Conservation (phyloP, 345 rosid genomes). For the Eucalyptus curtisii region DNA sequence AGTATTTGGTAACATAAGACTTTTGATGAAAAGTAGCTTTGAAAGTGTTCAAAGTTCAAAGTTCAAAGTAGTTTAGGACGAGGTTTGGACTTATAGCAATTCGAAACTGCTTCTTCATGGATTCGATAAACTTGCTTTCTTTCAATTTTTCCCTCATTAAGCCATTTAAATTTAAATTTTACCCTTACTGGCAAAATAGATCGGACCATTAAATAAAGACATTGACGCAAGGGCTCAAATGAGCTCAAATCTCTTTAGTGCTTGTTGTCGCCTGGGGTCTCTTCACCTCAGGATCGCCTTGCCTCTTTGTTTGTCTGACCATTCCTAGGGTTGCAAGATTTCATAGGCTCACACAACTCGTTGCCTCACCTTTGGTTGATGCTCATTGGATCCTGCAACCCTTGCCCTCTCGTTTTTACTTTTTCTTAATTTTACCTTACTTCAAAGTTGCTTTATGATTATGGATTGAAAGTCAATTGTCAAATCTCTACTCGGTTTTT, state of each 20-base stretch:
- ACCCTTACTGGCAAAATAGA: not conserved
- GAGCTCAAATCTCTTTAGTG: not conserved
- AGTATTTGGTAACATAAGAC: not conserved
- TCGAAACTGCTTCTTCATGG: not conserved
- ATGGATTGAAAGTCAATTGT: not conserved
- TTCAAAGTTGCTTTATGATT: not conserved
- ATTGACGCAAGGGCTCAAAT: not conserved
- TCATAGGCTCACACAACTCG: not conserved
- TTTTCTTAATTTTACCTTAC: not conserved
- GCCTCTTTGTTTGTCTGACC: not conserved
- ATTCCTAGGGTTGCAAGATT: not conserved
- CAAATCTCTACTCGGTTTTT: not conserved
- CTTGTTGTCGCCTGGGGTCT: not conserved
- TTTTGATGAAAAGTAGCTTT: not conserved
- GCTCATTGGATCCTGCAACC: not conserved
- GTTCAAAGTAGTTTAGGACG: not conserved
- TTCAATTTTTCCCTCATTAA: not conserved
- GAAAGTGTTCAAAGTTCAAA: not conserved
- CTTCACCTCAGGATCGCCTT: fast-evolving
- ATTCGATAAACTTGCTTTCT: not conserved
- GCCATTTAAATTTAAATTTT: not conserved
- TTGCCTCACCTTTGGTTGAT: not conserved
- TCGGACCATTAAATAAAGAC: not conserved
- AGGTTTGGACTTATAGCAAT: not conserved
- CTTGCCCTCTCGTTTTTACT: not conserved